Conservation (phyloP, 2,329 filamentous ascomycete species). For the Diplodia intermedia region DNA sequence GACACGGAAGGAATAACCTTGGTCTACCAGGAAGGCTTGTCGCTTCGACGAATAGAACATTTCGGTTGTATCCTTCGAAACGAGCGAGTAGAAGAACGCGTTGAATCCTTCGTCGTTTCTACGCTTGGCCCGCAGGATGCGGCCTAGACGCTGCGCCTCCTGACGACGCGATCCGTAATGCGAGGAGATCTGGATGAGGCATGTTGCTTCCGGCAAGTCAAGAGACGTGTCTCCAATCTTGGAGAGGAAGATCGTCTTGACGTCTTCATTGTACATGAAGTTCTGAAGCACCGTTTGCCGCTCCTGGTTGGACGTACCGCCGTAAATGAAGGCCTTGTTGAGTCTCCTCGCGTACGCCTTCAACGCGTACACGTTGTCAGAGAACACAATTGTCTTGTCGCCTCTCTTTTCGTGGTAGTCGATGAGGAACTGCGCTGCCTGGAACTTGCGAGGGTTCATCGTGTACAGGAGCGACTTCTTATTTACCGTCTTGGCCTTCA, state of each 20-base stretch:
- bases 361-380: slow-evolving; percentile 93
- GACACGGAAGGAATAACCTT: slow-evolving; percentile 98
- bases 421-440: slow-evolving; percentile 97
- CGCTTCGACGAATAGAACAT: slow-evolving; percentile 98
- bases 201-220: slow-evolving; percentile 94
- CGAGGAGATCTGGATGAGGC: slow-evolving; percentile 94
- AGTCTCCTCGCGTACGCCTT: slow-evolving; percentile 84
- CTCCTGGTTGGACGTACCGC: slow-evolving; percentile 83
- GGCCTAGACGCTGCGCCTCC: slow-evolving; percentile 90
- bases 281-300: slow-evolving; percentile 88
- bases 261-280: slow-evolving; percentile 88
- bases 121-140: slow-evolving; percentile 92
- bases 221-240: slow-evolving; percentile 99
- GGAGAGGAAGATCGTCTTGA: slow-evolving; percentile 93
- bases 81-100: slow-evolving; percentile 97
- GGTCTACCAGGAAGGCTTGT: slow-evolving; percentile 95
- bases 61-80: slow-evolving; percentile 96
- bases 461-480: slow-evolving; percentile 80
- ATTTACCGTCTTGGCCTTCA: slow-evolving; percentile 68
- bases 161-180: slow-evolving; percentile 97
- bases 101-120: slow-evolving; percentile 98
- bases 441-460: slow-evolving; percentile 98
- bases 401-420: slow-evolving; percentile 94
- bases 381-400: slow-evolving; percentile 98
- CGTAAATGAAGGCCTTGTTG: slow-evolving; percentile 88